Conservation (phyloP, 345 rosid genomes). For the Brassica nigra region DNA sequence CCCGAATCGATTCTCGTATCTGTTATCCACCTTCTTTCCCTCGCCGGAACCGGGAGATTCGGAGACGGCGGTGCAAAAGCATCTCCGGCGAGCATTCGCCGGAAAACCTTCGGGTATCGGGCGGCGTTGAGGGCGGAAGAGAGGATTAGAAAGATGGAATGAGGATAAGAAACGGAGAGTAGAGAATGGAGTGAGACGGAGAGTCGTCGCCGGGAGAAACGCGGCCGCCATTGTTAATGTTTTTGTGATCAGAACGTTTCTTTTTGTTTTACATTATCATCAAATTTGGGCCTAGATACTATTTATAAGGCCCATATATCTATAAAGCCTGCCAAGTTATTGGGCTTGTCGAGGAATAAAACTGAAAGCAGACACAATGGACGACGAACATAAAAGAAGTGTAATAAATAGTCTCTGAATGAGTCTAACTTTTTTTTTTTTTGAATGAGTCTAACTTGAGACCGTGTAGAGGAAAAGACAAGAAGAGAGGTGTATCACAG, state of each 20-base stretch:
- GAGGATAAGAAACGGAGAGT: conserved; percentile 40
- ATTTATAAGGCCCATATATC: background rate
- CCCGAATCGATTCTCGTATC: conserved; percentile 4
- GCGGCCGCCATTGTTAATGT: conserved; percentile 12
- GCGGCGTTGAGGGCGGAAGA: conserved; percentile 18
- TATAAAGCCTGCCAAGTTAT: background rate
- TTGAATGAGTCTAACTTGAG: background rate
- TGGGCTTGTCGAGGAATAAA: background rate
- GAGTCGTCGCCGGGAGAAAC: conserved; percentile 41
- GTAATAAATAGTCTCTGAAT: background rate
- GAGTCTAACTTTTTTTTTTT: background rate
- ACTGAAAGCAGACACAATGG: background rate
- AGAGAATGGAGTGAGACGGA: conserved; percentile 33
- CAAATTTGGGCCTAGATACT: background rate
- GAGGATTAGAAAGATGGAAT: background rate
- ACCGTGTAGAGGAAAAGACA: background rate
- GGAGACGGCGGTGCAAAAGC: conserved; percentile 35
- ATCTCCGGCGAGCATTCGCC: conserved; percentile 34
- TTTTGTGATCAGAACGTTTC: background rate
- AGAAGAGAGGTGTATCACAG: background rate
- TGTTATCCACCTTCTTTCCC: conserved; percentile 17
- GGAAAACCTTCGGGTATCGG: conserved; percentile 8
- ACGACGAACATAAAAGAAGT: background rate
- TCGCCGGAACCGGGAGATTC: conserved; percentile 29
- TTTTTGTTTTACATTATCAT: background rate